Evolutionary conservation across 1,284 basidiomycete species (phyloP), one percentile per base, ranked within the genome.

Genomic region (Cystobasidium slooffiae): DNA sequence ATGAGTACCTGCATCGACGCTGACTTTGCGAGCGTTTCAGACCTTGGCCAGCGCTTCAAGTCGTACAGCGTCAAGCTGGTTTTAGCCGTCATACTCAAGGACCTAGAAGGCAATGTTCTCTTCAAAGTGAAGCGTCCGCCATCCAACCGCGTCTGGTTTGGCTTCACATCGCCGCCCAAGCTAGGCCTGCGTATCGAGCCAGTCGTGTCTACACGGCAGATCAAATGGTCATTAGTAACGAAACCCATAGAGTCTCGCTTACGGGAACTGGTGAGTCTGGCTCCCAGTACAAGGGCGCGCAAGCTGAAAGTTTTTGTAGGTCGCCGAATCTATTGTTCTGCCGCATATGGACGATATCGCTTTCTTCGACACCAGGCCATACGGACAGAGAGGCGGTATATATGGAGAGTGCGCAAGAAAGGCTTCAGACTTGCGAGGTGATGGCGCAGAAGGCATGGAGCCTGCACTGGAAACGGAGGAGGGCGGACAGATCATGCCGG

Each of bases 311-410:
- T 6, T 43, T 22, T 3, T 18, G 5, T 79, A 96, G 93, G 91
- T 97, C 64, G 87, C 88, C 78, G 96, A 99, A 80, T 95, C 93
- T 0, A 87, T 99, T 39, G 95, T 99, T 10, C 84, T 96, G 79
- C 97, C 97, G 8, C 93, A 97, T 83, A 96, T 97, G 93, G 96
- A 99, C 82, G 96, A 98, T 80, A 90, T 97, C 74, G 87, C 94
- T 3, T 98, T 95, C 87, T 98, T 97, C 82, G 91, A 96, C 82
- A 95, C 80, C 7, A 65, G 75, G n/a, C 44, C 73, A 8, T 77
- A 83, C 5, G 88, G 88, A 75, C 79, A 83, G 75, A 89, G 96
- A 55, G 96, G 95, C 63, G 96, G 94, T 2, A 92, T 99, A 77
- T 98, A 91, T 87, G 86, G 89, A 16, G 92, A 93, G 76, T 90